Conservation (phyloP, 2,329 filamentous ascomycete genomes). For the Fusarium sp. region DNA sequence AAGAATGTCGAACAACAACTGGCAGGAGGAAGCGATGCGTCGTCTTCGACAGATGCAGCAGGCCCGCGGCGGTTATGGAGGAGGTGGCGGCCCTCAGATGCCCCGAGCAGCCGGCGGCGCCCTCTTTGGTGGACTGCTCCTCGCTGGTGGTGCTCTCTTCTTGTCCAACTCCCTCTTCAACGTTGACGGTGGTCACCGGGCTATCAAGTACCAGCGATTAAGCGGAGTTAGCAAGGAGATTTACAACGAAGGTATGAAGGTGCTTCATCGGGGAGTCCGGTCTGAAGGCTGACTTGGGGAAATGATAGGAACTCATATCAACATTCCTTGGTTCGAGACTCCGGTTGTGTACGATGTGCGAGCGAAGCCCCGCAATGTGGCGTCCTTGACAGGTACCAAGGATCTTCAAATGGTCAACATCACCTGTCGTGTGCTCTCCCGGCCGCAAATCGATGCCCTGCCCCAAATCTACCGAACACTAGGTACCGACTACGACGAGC, state of each 20-base stretch:
- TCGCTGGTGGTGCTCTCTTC: constrained; percentile 61
- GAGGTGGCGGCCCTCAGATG: constrained; percentile 54
- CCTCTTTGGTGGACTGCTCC: constrained; percentile 53
- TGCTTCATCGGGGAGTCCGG: constrained; percentile 22
- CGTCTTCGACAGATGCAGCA: constrained; percentile 60
- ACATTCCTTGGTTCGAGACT: constrained; percentile 96
- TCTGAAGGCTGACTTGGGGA: constrained; percentile 24
- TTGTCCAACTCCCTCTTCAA: constrained; percentile 73
- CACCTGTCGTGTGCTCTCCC: constrained; percentile 96
- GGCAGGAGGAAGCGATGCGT: constrained; percentile 61
- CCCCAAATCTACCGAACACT: constrained; percentile 98
- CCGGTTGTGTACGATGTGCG: constrained; percentile 97
- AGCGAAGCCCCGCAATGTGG: constrained; percentile 95
- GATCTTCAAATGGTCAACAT: constrained; percentile 99
- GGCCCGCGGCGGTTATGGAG: constrained; percentile 54
- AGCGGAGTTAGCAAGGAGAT: constrained; percentile 96
- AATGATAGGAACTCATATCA: constrained; percentile 83
- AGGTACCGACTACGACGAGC: constrained; percentile 95
- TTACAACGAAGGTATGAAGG: constrained; percentile 81
- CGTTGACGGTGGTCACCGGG: constrained; percentile 97
- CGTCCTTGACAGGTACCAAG: constrained; percentile 97
- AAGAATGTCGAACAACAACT: constrained; percentile 52
- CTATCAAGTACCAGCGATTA: constrained; percentile 96
- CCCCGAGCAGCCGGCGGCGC: constrained; percentile 53
- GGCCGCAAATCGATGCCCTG: constrained; percentile 85